These are phyloP conservation scores for Aspergillus piperis DNA, from an alignment of 2,329 filamentous ascomycete species.

Conservation along the genomic window DNA sequence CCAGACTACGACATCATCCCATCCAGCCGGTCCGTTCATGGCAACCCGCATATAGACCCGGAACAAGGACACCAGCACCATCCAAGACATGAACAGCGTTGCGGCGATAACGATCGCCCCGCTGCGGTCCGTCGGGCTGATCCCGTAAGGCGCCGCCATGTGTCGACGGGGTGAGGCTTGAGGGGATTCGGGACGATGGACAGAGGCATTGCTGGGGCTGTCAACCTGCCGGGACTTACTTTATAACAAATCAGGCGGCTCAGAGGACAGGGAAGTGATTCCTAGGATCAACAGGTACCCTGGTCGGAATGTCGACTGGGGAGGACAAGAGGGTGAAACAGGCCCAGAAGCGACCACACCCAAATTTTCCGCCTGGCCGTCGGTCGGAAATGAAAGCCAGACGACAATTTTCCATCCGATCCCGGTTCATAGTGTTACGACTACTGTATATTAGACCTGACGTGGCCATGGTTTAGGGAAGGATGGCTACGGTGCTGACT, in stretches of 20 bases:
- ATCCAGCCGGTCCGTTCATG: constrained; percentile 27
- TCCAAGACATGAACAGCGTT: constrained; percentile 27
- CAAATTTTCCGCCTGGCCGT: background rate
- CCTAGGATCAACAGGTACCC: background rate
- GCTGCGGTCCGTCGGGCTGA: constrained; percentile 20
- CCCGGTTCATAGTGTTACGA: too few relatives aligned
- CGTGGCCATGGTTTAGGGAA: too few relatives aligned
- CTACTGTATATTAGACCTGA: too few relatives aligned
- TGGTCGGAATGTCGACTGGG: background rate
- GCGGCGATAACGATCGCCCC: constrained; percentile 21
- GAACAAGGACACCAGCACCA: constrained; percentile 20
- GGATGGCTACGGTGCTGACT: too few relatives aligned
- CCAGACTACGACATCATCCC: constrained; percentile 25
- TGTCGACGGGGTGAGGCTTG: background rate
- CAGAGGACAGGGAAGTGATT: background rate
- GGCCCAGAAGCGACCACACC: background rate
- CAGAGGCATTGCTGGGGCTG: constrained; percentile 9
- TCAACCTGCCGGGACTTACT: background rate
- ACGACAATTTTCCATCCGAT: too few relatives aligned
- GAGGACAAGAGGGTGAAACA: background rate
- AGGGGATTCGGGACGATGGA: background rate
- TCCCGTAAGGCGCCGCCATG: constrained; percentile 13
- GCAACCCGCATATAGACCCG: constrained; percentile 26
- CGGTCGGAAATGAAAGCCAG: background rate
- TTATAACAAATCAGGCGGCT: background rate